Base-by-base conservation (phyloP, 495 filamentous ascomycete genomes). In the Podospora didyma region DNA sequence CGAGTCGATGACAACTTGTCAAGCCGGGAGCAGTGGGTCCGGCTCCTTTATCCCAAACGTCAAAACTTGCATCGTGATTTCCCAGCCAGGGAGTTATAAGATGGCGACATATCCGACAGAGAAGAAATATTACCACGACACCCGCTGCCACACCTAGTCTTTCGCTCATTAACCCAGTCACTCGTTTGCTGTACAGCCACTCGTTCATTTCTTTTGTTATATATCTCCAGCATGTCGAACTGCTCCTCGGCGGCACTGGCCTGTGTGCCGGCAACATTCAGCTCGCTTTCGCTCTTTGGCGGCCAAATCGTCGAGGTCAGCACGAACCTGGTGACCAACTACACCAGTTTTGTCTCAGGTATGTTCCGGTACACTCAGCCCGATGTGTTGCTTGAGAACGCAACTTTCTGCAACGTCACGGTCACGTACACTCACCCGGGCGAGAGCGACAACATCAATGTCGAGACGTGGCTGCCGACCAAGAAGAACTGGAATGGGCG, bases 381-480 rank as follows among this genome's bases (percentile, higher is more conserved):
- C 4, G n/a, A 61, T 20, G 4, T 61, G 0, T 11, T 45, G 1
- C 45, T 58, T 5, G 3, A 56, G 46, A 64, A 72, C 54, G 59
- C 72, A 50, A 69, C 51, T 34, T 69, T 77, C 54, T 81, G 76
- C 62, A 70, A 78, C 51, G 64, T 78, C 37, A 75, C 69, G 2
- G 65, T 79, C 0, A 66, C 69, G 0, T 69, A 75, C 61, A 79
- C 74, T 0, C 76, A 79, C 54, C 70, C 73, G 0, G 76, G 74
- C 2, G 52, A 65, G 44, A 52, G 69, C 28, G 73, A 80, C 50
- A 58, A 21, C 3, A 60, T 80, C n/a, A 54, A 56, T 20, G 69
- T 69, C 14, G 56, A 69, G 23, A 54, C 73, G 7, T 72, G 69
- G 63, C 67, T 81, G 0, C 77, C 76, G 0, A 42, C 69, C 3